These are phyloP conservation scores for Pueraria montana DNA, from an alignment of 306 rosid species.

Conservation along the genomic window DNA sequence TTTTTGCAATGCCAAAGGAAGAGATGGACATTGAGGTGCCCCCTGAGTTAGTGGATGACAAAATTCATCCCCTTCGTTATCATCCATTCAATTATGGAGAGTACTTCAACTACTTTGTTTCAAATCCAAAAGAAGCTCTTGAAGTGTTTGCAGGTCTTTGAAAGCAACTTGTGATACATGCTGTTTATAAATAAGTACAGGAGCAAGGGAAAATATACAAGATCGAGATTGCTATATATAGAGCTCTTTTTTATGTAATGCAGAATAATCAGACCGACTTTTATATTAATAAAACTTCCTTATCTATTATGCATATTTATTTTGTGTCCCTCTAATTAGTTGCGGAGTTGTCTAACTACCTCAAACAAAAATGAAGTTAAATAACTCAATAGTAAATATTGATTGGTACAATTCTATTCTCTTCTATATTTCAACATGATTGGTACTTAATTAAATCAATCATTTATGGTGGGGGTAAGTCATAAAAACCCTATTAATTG, in stretches of 20 bases:
- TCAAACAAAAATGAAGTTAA: too few relatives aligned
- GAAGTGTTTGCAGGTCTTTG: constrained; percentile 55
- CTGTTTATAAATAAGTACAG: neutral
- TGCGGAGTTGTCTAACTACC: too few relatives aligned
- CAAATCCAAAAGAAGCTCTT: constrained; percentile 49
- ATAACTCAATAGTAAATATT: too few relatives aligned
- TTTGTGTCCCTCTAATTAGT: too few relatives aligned
- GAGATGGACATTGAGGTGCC: constrained; percentile 55
- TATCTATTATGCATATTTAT: neutral
- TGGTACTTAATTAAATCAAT: too few relatives aligned
- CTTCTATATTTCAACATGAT: too few relatives aligned
- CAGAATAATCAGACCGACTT: neutral
- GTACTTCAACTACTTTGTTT: constrained; percentile 41
- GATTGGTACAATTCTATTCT: too few relatives aligned
- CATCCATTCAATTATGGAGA: constrained; percentile 55
- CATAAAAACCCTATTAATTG: too few relatives aligned
- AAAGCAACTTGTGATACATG: neutral
- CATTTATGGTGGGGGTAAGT: too few relatives aligned
- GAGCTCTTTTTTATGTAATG: neutral
- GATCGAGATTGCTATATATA: too few relatives aligned
- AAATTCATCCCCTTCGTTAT: constrained; percentile 57
- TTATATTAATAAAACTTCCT: neutral
- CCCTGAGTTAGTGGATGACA: constrained; percentile 49
- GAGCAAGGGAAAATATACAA: neutral
- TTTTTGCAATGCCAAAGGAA: constrained; percentile 56